Base-by-base conservation (phyloP, 1,284 basidiomycete genomes). In the Irpex rosettiformis region DNA sequence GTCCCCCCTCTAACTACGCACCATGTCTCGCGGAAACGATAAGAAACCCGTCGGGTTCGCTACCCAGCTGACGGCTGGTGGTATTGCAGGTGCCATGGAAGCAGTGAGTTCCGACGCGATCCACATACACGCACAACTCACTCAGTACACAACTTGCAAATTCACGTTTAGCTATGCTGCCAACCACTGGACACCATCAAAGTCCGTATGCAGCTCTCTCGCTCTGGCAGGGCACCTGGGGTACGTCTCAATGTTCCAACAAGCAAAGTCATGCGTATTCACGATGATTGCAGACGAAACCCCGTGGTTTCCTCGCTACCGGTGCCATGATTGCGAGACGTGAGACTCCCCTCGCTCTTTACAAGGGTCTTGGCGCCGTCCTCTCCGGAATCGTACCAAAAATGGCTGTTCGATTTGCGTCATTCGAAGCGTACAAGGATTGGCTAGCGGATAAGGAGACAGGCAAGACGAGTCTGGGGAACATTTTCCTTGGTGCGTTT, bases 401-500 rank as follows among this genome's bases (percentile, higher is more conserved):
- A 79, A 99, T 99, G 97, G 95, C 95, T 55, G 98, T 96, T 71
- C 92, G 97, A 45, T 99, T 99, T 74, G 96, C 97, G 42, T 94
- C 91, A 72, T 99, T 99, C 72, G 96, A 99, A 78, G 79, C 85
- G 57, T 99, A 99, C 84, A 97, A 98, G 75, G 80, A 75, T 0
- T 85, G 83, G 80, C 76, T 99, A 51, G 86, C 91, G 2, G 84
- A 94, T 69, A 82, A 83, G 66, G 69, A 77, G 45, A 94, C 91
- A 0, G 93, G 94, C 54, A 82, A 87, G 71, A 91, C 93, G 4
- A 84, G 79, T 58, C 77, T 91, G 1, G 84, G 88, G 6, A 82
- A 78, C 59, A 91, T 96, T 56, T 97, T 97, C 72, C 62, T 95
- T 52, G 85, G 89, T 90, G 61, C 58, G 82, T 72, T 16, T n/a